phyloP scores from a whole-genome alignment of 805 yeast species.

The Metschnikowia baotianmanensis region DNA sequence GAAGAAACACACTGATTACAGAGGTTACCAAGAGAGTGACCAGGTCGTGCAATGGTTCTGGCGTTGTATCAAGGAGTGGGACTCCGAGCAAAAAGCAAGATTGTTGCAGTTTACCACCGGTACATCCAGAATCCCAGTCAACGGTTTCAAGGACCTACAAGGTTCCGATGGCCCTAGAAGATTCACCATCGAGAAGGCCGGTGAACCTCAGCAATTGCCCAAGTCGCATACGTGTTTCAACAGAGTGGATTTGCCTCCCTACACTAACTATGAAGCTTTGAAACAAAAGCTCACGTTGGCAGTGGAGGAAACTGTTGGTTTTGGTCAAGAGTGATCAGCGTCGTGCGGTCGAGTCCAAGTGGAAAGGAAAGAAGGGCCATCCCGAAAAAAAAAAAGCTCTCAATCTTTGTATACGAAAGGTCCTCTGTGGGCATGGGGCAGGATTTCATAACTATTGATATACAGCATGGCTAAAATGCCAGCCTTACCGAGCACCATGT shows the following conservation, averaged over 20 bases:
- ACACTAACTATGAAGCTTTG: slow-evolving; percentile 76
- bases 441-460: too few relatives aligned
- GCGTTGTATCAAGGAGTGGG: slow-evolving; percentile 92
- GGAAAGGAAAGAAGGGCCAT: not conserved
- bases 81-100: slow-evolving; percentile 93
- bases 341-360: not conserved
- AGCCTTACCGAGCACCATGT: too few relatives aligned
- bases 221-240: slow-evolving; percentile 98
- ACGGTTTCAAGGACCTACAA: slow-evolving; percentile 97
- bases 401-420: too few relatives aligned
- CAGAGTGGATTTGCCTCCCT: slow-evolving; percentile 97
- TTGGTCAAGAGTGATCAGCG: slow-evolving; percentile 80
- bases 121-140: slow-evolving; percentile 97
- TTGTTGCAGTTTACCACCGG: slow-evolving; percentile 97
- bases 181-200: slow-evolving; percentile 97
- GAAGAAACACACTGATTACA: slow-evolving; percentile 98
- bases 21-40: slow-evolving; percentile 96
- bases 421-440: too few relatives aligned
- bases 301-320: slow-evolving; percentile 98
- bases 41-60: slow-evolving; percentile 99
- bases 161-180: slow-evolving; percentile 99
- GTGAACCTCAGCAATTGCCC: slow-evolving; percentile 89
- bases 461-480: too few relatives aligned
- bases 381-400: too few relatives aligned
- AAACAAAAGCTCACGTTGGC: slow-evolving; percentile 92